Evolutionary conservation across 768 basidiomycete genomes (phyloP), one percentile per base, ranked within the genome.

Genomic region (Ramaria sp.): DNA sequence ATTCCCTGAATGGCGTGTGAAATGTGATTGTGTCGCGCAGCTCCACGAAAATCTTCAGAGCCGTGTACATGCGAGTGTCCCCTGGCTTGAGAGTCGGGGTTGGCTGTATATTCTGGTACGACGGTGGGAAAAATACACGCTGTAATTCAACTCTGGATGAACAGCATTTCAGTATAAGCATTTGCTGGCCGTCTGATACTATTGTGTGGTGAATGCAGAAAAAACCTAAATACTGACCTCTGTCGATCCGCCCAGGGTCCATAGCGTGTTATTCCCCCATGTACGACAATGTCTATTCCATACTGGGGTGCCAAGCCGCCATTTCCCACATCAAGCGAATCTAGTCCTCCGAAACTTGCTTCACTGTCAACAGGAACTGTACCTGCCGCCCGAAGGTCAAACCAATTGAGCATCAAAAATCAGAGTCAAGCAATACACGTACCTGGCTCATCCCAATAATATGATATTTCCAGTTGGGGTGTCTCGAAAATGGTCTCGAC

Each of bases 231-330:
- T 56, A 48, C 69, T 61, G 63, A 83, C 88, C 93, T 75, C 67
- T 96, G 95, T 24, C 94, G 77, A 69, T 98, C 95, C 22, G 93
- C 86, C 95, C 95, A 98, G 3, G 95, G 95, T 4, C 95, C 95
- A 64, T 97, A 98, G 18, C 80, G 77, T 34, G 96, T 59, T 34
- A 75, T 66, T 0, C 90, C 94, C 16, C 82, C 82, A 56, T 79
- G 72, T n/a, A 97, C 71, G 16, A 83, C 76, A 16, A 98, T 60
- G 62, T 98, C 89, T 24, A 96, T 70, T 2, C 94, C 95, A 89
- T 93, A 98, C 63, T 98, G 90, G 5, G 95, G 95, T 20, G 87
- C 74, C 39, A 84, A 63, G 61, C 88, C 93, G 0, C 90, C 85
- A 63, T 96, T 96, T 2, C 89, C 92, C 48, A 93, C 74, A 58